These are phyloP conservation scores for Hydrangea macrophylla DNA, from an alignment of 148 eudicot species.

Conservation along the genomic window DNA sequence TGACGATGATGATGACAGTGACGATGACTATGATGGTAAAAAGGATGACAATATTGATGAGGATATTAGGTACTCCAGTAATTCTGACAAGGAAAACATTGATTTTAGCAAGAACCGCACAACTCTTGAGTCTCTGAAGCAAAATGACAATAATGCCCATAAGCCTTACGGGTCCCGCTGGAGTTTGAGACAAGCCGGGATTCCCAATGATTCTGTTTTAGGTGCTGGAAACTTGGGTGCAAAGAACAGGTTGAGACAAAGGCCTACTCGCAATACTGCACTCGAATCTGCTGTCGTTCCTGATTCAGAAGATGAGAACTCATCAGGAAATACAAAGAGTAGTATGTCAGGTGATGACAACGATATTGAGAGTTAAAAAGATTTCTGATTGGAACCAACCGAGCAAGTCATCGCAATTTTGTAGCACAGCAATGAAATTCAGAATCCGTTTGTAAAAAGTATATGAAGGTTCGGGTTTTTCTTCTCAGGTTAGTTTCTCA, in stretches of 20 bases:
- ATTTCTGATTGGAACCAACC: not conserved
- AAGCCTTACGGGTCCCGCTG: constrained; percentile 21
- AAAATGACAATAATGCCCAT: constrained; percentile 13
- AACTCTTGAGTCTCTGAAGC: constrained; percentile 14
- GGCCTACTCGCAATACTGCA: constrained; percentile 62
- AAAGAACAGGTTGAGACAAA: constrained; percentile 57
- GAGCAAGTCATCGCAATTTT: not conserved
- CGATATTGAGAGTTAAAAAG: constrained; percentile 26
- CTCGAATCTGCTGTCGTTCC: constrained; percentile 31
- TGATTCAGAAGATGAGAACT: constrained; percentile 59
- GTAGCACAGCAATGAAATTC: not conserved
- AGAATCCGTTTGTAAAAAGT: not conserved
- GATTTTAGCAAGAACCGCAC: constrained; percentile 15
- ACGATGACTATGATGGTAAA: constrained; percentile 10
- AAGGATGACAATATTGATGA: constrained; percentile 17
- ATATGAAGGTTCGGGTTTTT: not conserved
- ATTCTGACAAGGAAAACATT: constrained; percentile 23
- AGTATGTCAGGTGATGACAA: constrained; percentile 10
- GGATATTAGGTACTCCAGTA: constrained; percentile 19
- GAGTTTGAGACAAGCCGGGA: constrained; percentile 39
- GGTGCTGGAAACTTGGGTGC: constrained; percentile 37
- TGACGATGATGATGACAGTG: constrained; percentile 18
- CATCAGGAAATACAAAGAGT: constrained; percentile 23
- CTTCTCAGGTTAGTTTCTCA: not conserved
- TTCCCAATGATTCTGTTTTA: constrained; percentile 21